Evolutionary conservation across 2,329 filamentous ascomycete species (phyloP), one percentile per base, ranked within the genome.

Genomic region (Herpotrichia juniperi): DNA sequence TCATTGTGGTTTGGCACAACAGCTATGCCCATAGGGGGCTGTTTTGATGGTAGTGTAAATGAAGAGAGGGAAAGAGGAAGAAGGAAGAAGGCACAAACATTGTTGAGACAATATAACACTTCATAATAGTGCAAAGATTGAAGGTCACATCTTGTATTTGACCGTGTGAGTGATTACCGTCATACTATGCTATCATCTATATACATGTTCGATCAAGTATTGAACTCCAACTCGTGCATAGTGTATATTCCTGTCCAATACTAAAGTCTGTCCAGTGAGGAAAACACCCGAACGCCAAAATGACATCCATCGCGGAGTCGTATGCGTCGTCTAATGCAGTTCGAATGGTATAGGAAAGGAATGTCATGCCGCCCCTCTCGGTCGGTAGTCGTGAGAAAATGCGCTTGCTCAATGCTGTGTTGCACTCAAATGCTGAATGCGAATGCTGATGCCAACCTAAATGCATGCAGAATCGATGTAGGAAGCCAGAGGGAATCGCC

Each of bases 351-450:
- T 43, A 43, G 4, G 19, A 30, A 43, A 43, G 40, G 26, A 43
- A 30, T 28, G 26, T n/a, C 16, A 19, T 43, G 24, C 34, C 19
- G 21, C 4, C 35, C 9, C 16, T 22, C 14, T 16, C 16, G 26
- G 12, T 28, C 40, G 25, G 34, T 25, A 8, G 40, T 26, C 30
- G 40, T 30, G 40, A 43, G 40, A 28, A 25, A 21, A 19, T 31
- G 40, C 40, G 40, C 40, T 43, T n/a, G n/a, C 16, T 28, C 17
- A 16, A n/a, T 43, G 40, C 25, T 30, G 40, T 28, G 9, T n/a
- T 30, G 40, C 40, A 31, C n/a, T 30, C 40, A 30, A 43, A 43
- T 43, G 25, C 25, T 42, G 9, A 34, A 34, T 37, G 39, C 39
- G 16, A 31, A 43, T 43, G 40, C 24, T 31, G 26, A 43, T 43